Evolutionary conservation across 2,329 filamentous ascomycete species (phyloP).

Genomic region (Alternaria alternata): DNA sequence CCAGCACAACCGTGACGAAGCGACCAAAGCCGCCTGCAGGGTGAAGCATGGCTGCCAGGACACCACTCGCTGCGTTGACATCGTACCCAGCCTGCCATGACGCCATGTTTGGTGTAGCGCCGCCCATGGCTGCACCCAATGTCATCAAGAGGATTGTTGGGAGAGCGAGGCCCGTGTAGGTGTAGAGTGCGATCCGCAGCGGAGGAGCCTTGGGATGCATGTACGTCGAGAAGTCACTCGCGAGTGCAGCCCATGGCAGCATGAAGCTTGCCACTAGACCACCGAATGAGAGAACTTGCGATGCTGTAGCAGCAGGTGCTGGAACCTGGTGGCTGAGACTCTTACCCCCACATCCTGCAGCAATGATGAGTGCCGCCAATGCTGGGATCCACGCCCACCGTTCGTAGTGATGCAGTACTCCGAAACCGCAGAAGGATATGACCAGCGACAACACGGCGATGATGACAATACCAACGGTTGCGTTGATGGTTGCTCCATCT

Average conservation of each 20-base stretch:
- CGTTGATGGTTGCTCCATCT: constrained; percentile 54
- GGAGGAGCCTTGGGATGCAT: constrained; percentile 64
- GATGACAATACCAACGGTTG: constrained; percentile 68
- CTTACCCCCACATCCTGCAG: constrained; percentile 63
- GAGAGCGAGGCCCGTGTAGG: constrained; percentile 63
- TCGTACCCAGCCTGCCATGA: constrained; percentile 65
- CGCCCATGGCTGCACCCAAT: constrained; percentile 70
- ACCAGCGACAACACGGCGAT: constrained; percentile 65
- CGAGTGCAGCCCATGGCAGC: constrained; percentile 67
- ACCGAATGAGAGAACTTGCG: constrained; percentile 63
- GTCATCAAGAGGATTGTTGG: constrained; percentile 68
- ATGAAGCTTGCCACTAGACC: constrained; percentile 70
- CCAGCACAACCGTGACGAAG: constrained; percentile 67
- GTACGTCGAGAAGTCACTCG: constrained; percentile 69
- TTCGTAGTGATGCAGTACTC: constrained; percentile 64
- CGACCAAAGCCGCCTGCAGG: constrained; percentile 68
- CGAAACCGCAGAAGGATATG: constrained; percentile 69
- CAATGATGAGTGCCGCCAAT: constrained; percentile 63
- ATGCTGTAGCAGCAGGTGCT: constrained; percentile 55
- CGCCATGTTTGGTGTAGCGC: constrained; percentile 63
- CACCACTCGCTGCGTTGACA: constrained; percentile 63
- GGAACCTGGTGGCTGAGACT: constrained; percentile 59
- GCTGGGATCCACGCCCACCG: constrained; percentile 66
- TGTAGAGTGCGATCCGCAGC: constrained; percentile 62
- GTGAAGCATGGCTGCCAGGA: constrained; percentile 66